Evolutionary conservation across 306 rosid species (phyloP).

Genomic region (Trifolium pratense): DNA sequence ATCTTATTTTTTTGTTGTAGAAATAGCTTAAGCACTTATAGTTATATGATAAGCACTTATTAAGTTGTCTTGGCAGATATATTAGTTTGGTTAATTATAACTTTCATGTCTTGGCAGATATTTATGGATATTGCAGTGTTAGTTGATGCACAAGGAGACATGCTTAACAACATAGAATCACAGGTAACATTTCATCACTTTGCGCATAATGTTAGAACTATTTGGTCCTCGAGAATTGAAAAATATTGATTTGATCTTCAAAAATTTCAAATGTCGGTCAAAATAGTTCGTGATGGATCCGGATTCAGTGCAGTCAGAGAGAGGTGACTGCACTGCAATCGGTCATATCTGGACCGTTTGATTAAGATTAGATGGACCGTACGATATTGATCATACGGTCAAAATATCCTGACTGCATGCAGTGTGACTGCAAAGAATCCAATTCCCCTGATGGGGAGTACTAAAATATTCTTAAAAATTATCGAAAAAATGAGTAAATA

Average conservation of each 20-base stretch:
- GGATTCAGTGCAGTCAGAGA: no score
- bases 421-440: no score
- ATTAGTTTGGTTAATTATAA: slow-evolving; percentile 26
- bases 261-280: neutral
- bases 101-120: slow-evolving; percentile 61
- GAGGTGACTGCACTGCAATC: no score
- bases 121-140: slow-evolving; percentile 90
- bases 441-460: neutral
- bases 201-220: neutral
- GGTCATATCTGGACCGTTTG: no score
- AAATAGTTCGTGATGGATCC: no score
- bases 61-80: no score
- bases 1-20: neutral
- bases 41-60: no score
- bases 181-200: slow-evolving; percentile 60
- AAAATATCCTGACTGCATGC: neutral
- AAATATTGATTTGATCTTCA: neutral
- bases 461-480: neutral
- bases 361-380: no score
- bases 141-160: slow-evolving; percentile 92
- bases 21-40: neutral
- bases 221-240: neutral
- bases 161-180: slow-evolving; percentile 89
- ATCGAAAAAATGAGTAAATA: neutral
- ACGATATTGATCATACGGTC: no score